Evolutionary conservation across 176 grass and related monocot species (phyloP).

Genomic region (Olyra latifolia): DNA sequence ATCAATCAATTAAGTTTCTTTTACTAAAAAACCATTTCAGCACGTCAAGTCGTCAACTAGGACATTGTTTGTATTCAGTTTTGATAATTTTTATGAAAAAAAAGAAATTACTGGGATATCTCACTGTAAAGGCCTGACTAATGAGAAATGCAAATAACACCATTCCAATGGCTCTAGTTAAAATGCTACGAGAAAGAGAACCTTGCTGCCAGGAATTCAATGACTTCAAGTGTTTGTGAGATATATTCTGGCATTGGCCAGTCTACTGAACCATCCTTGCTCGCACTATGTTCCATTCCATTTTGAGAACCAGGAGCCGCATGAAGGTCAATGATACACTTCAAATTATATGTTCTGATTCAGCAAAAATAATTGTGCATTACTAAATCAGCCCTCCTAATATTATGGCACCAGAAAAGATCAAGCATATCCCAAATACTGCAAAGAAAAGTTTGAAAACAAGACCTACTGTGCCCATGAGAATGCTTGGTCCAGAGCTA

Average conservation of each 20-base stretch:
- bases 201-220: constrained; percentile 70
- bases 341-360: constrained; percentile 53
- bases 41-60: neutral
- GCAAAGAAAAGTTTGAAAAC: constrained; percentile 33
- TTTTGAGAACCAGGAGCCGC: constrained; percentile 78
- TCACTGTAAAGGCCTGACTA: neutral
- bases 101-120: neutral
- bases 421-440: constrained; percentile 16
- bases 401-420: neutral
- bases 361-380: neutral
- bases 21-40: neutral
- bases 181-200: constrained; percentile 28
- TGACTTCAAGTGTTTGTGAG: constrained; percentile 69
- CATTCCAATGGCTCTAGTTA: neutral
- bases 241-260: constrained; percentile 55
- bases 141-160: neutral
- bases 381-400: constrained; percentile 30
- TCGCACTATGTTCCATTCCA: constrained; percentile 74
- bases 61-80: neutral
- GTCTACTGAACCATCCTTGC: constrained; percentile 71
- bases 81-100: neutral
- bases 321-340: constrained; percentile 87
- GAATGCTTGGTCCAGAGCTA: constrained; percentile 66
- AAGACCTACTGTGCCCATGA: constrained; percentile 66
- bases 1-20: neutral